A percentile compares a stretch with the other conserved stretches of the same genome.
Conservation (phyloP, 1,139 yeast species). For the Sugiyamaella pinicola region DNA sequence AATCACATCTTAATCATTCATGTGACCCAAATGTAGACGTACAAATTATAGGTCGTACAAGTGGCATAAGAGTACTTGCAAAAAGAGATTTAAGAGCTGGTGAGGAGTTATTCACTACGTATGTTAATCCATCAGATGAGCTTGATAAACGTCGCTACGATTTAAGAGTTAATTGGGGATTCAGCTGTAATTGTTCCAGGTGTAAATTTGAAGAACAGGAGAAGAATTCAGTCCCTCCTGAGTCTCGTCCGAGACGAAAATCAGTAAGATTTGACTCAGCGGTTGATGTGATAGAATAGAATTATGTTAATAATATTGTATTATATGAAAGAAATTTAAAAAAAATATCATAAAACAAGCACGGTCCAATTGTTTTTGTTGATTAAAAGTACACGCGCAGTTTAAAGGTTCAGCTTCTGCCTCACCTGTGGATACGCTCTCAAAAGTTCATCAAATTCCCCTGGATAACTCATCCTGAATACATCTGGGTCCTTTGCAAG, state of each 20-base stretch:
- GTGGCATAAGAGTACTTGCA: constrained; percentile 64
- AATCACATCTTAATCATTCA: constrained; percentile 74
- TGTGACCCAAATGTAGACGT: constrained; percentile 74
- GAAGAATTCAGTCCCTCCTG: constrained; percentile 19
- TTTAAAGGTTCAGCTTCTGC: constrained; percentile 41
- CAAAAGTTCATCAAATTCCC: constrained; percentile 70
- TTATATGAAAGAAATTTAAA: neutral
- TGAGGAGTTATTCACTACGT: constrained; percentile 70
- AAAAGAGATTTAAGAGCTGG: constrained; percentile 59
- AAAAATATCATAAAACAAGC: neutral
- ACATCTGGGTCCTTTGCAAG: constrained; percentile 87
- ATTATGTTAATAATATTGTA: constrained; percentile 3
- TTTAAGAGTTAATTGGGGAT: constrained; percentile 81
- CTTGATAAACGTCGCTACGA: constrained; percentile 66
- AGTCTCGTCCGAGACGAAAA: constrained; percentile 56
- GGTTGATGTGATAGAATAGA: constrained; percentile 9
- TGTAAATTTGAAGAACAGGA: constrained; percentile 60
- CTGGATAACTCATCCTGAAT: constrained; percentile 74
- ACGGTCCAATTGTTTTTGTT: neutral
- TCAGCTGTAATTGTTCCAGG: constrained; percentile 66
- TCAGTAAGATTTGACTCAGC: constrained; percentile 70
- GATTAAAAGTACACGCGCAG: too few relatives aligned
- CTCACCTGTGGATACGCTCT: constrained; percentile 75
- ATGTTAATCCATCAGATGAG: constrained; percentile 68
- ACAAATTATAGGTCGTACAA: constrained; percentile 51